Evolutionary conservation across 768 basidiomycete genomes (phyloP).

Genomic region (Lactarius pseudohatsudake): DNA sequence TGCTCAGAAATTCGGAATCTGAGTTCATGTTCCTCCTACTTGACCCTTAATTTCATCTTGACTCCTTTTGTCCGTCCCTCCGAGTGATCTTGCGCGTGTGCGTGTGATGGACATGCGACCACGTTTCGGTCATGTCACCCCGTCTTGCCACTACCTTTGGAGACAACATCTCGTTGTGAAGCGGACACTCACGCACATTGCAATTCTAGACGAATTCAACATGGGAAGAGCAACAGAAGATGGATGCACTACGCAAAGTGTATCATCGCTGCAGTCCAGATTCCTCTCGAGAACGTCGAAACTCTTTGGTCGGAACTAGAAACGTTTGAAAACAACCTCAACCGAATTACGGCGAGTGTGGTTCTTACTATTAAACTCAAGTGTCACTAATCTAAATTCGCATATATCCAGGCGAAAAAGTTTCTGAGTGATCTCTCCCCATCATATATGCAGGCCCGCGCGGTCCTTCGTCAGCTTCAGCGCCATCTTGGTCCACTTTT

Average conservation of each 20-base stretch:
- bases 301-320: constrained; percentile 92
- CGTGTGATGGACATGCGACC: constrained; percentile 26
- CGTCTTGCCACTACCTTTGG: constrained; percentile 18
- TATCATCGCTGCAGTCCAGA: constrained; percentile 93
- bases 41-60: constrained; percentile 28
- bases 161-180: constrained; percentile 16
- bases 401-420: constrained; percentile 73
- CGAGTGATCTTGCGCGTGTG: constrained; percentile 28
- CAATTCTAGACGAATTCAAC: constrained; percentile 62
- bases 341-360: constrained; percentile 69
- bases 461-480: constrained; percentile 78
- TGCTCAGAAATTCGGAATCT: constrained; percentile 11
- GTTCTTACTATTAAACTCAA: background rate
- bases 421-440: constrained; percentile 92
- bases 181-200: constrained; percentile 23
- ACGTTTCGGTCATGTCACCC: constrained; percentile 5
- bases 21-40: constrained; percentile 27
- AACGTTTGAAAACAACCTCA: constrained; percentile 84
- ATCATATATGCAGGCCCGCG: constrained; percentile 92
- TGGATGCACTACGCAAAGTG: constrained; percentile 87
- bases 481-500: constrained; percentile 65
- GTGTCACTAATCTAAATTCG: background rate
- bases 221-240: constrained; percentile 96
- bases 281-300: constrained; percentile 93
- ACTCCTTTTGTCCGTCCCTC: constrained; percentile 8